Base-by-base conservation (phyloP, 441 rosid genomes). In the Croton laevigatus region DNA sequence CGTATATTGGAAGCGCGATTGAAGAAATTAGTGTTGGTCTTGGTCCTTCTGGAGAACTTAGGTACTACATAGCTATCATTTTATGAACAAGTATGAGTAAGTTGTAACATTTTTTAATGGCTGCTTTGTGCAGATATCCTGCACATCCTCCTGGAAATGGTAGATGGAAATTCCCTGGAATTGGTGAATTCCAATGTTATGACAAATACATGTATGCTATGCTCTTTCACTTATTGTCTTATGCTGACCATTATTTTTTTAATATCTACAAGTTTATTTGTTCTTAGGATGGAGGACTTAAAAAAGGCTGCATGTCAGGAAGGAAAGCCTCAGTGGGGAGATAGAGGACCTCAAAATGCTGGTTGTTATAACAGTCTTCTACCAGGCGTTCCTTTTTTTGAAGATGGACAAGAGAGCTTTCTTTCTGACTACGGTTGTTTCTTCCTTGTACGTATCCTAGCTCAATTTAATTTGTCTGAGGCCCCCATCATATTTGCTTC, bases 171-270 rank as follows among this genome's bases (percentile, higher is more conserved):
- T 88, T 85, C 71, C 93, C 93, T 69, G 96, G 93, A 63, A 88
- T 85, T 46, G 93, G 93, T 82, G 96, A 88, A 88, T 88, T 90
- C 52, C 93, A 86, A 70, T 90, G 90, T 75, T 86, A 86, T 79
- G 93, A 90, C 82, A 82, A 83, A 81, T 90, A 88, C 81, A 83
- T 88, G 90, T 84, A 78, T 75, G 91, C 70, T 61, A 66, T 59
- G 10, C 37, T 64, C 27, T 70, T 37, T 27, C n/a, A 11, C 59
- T 3, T 53, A 13, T 68, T 46, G 20, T 73, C 49, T 36, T 60
- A 37, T 70, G 61, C 20, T 51, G 40, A 65, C 68, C 27, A 32
- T 42, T 61, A 5, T 67, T 54, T 38, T 70, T 37, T 60, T 51
- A 67, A 7, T 67, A 71, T 71, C 67, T 67, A 73, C 19, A 72